Evolutionary conservation across 164 flowering plant species (phyloP).

Genomic region (Warburgia ugandensis): DNA sequence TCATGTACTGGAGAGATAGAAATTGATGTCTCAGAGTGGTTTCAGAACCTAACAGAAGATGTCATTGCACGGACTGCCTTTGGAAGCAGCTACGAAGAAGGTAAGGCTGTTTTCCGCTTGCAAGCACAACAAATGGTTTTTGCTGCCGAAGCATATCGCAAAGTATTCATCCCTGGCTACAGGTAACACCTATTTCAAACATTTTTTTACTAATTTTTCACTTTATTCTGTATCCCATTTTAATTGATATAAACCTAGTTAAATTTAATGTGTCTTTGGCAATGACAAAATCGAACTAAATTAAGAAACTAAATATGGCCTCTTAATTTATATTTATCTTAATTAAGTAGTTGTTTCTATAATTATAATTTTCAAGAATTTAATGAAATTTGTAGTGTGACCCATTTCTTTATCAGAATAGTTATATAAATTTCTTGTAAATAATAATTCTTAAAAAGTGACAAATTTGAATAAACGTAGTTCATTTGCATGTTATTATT

Average conservation of each 20-base stretch:
- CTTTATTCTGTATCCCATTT: not conserved
- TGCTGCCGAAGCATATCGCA: conserved; percentile 74
- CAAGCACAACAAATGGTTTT: conserved; percentile 75
- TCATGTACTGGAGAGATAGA: conserved; percentile 55
- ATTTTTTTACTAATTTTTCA: not conserved
- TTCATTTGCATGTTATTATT: too few relatives aligned
- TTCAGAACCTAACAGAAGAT: conserved; percentile 61
- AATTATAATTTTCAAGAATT: too few relatives aligned
- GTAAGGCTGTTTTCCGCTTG: conserved; percentile 60
- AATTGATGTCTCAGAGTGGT: conserved; percentile 76
- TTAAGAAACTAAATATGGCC: too few relatives aligned
- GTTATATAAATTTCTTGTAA: too few relatives aligned
- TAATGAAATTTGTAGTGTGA: too few relatives aligned
- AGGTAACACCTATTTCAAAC: conserved; percentile 28
- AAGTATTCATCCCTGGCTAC: conserved; percentile 79
- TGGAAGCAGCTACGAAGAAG: conserved; percentile 82
- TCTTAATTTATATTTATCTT: too few relatives aligned
- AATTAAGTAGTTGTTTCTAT: too few relatives aligned
- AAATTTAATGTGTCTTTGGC: too few relatives aligned
- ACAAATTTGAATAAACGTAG: too few relatives aligned
- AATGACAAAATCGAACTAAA: too few relatives aligned
- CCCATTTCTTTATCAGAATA: too few relatives aligned
- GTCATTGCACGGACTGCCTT: conserved; percentile 67
- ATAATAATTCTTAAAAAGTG: too few relatives aligned
- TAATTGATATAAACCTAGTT: not conserved